Base-by-base conservation (phyloP, 495 filamentous ascomycete genomes). In the Penicillium ochrochloron region DNA sequence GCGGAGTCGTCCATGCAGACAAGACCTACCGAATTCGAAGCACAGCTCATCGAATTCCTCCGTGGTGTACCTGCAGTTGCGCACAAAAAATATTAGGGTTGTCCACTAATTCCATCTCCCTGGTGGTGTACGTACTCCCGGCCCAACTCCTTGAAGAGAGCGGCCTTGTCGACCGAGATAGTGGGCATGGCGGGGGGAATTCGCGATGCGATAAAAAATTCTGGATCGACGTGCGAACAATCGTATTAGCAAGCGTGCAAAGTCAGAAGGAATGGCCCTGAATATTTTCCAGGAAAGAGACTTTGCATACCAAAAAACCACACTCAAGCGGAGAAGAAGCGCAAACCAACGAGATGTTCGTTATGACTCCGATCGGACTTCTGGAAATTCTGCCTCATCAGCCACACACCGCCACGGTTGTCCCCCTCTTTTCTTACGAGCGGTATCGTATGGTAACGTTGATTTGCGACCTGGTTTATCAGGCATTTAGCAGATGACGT, bases 11-110 rank as follows among this genome's bases (percentile, higher is more conserved):
- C 29, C 37, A 23, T 41, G 55, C 39, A 15, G 53, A 39, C 35
- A 55, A 52, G 61, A 75, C 83, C 68, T 78, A 88, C 93, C 95
- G 75, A 97, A 99, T 68, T 99, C 95, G 85, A 99, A 99, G 75
- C 95, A 99, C 67, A 99, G 82, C 72, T 96, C 90, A 73, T 99
- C 94, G 75, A 99, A 98, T 73, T 94, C 91, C 66, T 97, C 87
- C 68, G 90, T 92, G 50, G 94, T 97, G 75, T 93, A 97, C 31
- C 91, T 94, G 42, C 37, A 74, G 64, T 44, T 5, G 46, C 59
- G 62, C 57, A 66, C 21, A 58, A 19, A 2, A 54, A 48, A 12
- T 5, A 41, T 64, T 25, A 64, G 64, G 50, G 57, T 6, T n/a
- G 21, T 21, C 15, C 19, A 46, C 23, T 34, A 52, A 27, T 27